Conservation (phyloP, 139 green algal species). For the Auxenochlorella pyrenoidosa region DNA sequence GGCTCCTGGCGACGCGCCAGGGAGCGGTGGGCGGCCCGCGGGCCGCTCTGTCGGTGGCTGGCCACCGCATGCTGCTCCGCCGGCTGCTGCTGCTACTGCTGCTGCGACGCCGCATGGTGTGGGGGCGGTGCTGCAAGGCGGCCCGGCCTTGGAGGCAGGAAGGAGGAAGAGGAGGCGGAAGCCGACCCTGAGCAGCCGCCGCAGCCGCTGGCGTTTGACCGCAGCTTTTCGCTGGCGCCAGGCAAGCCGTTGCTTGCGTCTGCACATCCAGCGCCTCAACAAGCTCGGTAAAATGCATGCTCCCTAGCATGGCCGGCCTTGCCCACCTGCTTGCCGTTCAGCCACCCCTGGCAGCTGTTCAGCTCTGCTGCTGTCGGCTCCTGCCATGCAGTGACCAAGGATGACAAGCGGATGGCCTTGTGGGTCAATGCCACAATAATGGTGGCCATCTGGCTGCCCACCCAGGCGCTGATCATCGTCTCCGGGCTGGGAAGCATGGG, state of each 20-base stretch:
- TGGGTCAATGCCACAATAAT: background rate
- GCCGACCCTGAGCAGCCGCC: background rate
- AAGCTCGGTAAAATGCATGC: no score
- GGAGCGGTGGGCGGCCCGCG: background rate
- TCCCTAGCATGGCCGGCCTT: no score
- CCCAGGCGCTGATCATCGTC: background rate
- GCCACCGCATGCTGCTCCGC: background rate
- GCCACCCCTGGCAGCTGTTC: no score
- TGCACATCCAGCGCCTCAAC: background rate
- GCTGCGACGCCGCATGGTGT: background rate
- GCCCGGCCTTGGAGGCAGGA: no score
- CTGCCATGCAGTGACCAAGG: background rate
- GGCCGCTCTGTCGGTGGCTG: background rate
- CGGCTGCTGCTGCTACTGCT: slow-evolving; percentile 17
- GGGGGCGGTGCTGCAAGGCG: background rate
- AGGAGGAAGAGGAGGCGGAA: background rate
- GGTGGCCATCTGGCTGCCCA: background rate
- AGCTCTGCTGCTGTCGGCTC: no score
- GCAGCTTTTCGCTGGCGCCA: background rate
- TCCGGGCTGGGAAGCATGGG: background rate
- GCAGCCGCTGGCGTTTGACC: background rate
- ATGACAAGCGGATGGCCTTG: background rate
- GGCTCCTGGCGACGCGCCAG: background rate
- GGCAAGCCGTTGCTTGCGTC: background rate
- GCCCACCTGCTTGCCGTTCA: no score